phyloP scores from a whole-genome alignment of 495 filamentous ascomycete genomes.

The Aspergillus leporis region DNA sequence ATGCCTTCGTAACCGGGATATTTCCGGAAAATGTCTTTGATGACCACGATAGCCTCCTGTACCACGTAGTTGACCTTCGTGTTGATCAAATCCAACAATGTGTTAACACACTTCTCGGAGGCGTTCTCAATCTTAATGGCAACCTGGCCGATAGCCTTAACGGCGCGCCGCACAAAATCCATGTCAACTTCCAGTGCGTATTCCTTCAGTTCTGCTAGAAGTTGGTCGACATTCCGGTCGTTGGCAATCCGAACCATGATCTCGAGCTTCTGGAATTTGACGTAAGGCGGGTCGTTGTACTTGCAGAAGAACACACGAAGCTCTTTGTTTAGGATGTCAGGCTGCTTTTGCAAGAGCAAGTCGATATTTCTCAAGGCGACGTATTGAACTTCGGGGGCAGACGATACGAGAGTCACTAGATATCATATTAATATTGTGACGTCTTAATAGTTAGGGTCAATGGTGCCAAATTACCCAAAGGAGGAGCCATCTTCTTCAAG shows the following conservation, averaged over 20 bases:
- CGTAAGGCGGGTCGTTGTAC: slow-evolving; percentile 97
- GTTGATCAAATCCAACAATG: slow-evolving; percentile 87
- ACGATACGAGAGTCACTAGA: slow-evolving; percentile 90
- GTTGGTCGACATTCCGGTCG: slow-evolving; percentile 93
- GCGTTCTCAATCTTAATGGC: slow-evolving; percentile 97
- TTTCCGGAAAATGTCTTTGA: slow-evolving; percentile 97
- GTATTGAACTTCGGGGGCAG: slow-evolving; percentile 95
- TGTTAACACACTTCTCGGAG: slow-evolving; percentile 93
- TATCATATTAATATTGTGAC: slow-evolving; percentile 14
- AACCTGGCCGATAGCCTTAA: slow-evolving; percentile 94
- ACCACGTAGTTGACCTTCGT: slow-evolving; percentile 99
- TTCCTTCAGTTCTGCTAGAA: slow-evolving; percentile 91
- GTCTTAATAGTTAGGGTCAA: background rate
- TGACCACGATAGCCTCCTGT: slow-evolving; percentile 95
- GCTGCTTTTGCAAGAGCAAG: slow-evolving; percentile 89
- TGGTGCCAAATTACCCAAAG: slow-evolving; percentile 62
- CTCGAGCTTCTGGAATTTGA: slow-evolving; percentile 96
- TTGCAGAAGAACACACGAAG: slow-evolving; percentile 99
- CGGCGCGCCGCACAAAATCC: slow-evolving; percentile 94
- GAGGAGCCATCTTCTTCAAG: slow-evolving; percentile 97
- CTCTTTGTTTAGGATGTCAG: slow-evolving; percentile 95
- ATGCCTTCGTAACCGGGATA: slow-evolving; percentile 98
- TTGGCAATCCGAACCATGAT: slow-evolving; percentile 99
- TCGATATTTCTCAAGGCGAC: slow-evolving; percentile 96
- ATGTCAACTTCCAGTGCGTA: slow-evolving; percentile 98